Evolutionary conservation across 345 rosid species (phyloP), one percentile per base, ranked within the genome.

Genomic region (Arabidopsis thaliana): DNA sequence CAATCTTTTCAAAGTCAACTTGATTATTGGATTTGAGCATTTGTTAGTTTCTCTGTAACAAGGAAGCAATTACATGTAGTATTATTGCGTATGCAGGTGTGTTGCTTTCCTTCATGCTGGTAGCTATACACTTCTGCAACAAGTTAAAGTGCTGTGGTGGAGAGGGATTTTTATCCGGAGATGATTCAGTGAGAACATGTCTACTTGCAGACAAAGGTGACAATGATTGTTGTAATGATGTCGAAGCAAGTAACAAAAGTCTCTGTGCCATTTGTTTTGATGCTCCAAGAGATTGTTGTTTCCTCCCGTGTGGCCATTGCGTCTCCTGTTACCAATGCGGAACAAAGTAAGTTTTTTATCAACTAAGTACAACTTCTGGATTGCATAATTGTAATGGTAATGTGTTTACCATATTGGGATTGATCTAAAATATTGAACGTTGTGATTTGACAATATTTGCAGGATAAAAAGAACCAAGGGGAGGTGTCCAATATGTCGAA

Each of bases 251-350:
- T 59, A 85, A 81, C 53, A 80, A 81, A 46, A 89, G 85, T 20
- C 87, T 86, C 6, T 94, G 98, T 81, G 95, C 88, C 37, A 90
- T 94, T 67, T 94, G 98, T 84, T 91, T 82, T 69, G 97, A 94
- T 81, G 93, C 96, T 70, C 93, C 88, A 1, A 85, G 96, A 74
- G 96, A 89, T 65, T 91, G 95, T 62, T 91, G 91, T 78, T 93
- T 91, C 81, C 91, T 89, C 69, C 98, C 96, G 0, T 94, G 97
- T 71, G 97, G 96, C 46, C 95, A 91, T 64, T 91, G 96, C 57
- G 87, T 87, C 52, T 84, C 98, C 60, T 94, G 97, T 74, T 91
- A 81, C 71, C 84, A 63, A 37, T 94, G 98, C 44, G 97, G 96
- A 82, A 82, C 86, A 49, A 87, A 24, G 65, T 65, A 74, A 64